These are phyloP conservation scores for Cruciata laevipes DNA, from an alignment of 257 asterid genomes.

Conservation along the genomic window DNA sequence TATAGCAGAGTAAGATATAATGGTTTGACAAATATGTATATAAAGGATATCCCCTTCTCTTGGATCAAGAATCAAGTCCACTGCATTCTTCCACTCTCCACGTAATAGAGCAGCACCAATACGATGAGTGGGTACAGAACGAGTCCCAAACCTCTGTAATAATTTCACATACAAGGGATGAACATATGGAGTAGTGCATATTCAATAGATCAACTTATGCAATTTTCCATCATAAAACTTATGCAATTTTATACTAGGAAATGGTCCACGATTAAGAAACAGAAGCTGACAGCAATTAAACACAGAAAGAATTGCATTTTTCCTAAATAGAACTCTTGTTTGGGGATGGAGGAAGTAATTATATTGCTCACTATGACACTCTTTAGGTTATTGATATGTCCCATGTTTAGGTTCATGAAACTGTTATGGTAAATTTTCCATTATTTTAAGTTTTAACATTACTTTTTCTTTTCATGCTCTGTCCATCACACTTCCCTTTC, in stretches of 20 bases:
- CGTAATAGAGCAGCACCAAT: slow-evolving; percentile 84
- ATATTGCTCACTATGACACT: too few relatives aligned
- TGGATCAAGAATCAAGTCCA: slow-evolving; percentile 82
- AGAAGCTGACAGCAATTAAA: background rate
- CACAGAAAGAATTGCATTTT: background rate
- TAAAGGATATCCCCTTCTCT: slow-evolving; percentile 98
- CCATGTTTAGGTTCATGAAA: too few relatives aligned
- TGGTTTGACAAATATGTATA: slow-evolving; percentile 5
- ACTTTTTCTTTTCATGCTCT: too few relatives aligned
- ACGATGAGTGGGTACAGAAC: slow-evolving; percentile 86
- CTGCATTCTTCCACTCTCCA: slow-evolving; percentile 92
- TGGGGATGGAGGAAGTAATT: too few relatives aligned
- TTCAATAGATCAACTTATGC: background rate
- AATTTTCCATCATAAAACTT: too few relatives aligned
- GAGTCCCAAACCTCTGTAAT: slow-evolving; percentile 90
- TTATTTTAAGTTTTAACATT: too few relatives aligned
- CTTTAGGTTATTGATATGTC: too few relatives aligned
- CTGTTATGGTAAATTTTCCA: too few relatives aligned
- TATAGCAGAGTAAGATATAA: background rate
- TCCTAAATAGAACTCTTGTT: too few relatives aligned
- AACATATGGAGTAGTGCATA: background rate
- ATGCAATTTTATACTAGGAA: too few relatives aligned
- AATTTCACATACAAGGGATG: slow-evolving; percentile 14
- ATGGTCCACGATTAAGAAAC: too few relatives aligned
- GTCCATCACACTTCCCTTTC: too few relatives aligned